These are phyloP conservation scores for Berberis thunbergii DNA, from an alignment of 164 flowering plant species.

Conservation along the genomic window DNA sequence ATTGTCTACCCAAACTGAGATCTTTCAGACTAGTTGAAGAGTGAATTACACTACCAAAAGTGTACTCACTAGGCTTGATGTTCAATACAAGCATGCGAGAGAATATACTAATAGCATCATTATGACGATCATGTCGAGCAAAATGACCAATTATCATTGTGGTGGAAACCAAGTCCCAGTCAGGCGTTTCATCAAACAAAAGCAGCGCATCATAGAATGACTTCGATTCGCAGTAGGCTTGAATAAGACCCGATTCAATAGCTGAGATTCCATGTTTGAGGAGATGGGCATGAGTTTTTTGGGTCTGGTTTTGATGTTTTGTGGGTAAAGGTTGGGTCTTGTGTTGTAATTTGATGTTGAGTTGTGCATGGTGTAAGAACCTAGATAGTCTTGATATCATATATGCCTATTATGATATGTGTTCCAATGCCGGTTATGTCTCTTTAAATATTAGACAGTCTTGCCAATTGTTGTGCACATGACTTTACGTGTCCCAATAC, in stretches of 20 bases:
- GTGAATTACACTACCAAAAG: constrained; percentile 49
- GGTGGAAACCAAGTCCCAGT: constrained; percentile 42
- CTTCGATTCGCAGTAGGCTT: constrained; percentile 9
- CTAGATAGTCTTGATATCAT: constrained; percentile 1
- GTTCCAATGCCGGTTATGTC: not conserved
- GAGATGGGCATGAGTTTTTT: constrained; percentile 18
- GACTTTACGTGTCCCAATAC: too few relatives aligned
- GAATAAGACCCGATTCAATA: constrained; percentile 6
- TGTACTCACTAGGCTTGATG: constrained; percentile 60
- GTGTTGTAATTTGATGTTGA: not conserved
- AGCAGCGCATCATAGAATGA: constrained; percentile 24
- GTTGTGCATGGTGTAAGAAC: not conserved
- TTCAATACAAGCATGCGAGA: constrained; percentile 33
- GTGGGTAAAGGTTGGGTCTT: not conserved
- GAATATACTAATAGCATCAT: constrained; percentile 45
- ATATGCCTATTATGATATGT: not conserved
- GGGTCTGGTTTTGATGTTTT: constrained; percentile 2
- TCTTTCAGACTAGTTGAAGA: constrained; percentile 31
- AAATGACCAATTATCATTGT: constrained; percentile 43
- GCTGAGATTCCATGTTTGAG: constrained; percentile 16
- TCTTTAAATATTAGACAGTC: too few relatives aligned
- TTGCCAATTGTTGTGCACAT: too few relatives aligned
- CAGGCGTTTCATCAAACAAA: constrained; percentile 47
- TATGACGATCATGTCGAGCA: constrained; percentile 24
- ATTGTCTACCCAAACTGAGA: constrained; percentile 33